These are phyloP conservation scores for Prosopis cineraria DNA, from an alignment of 306 rosid genomes.

Conservation along the genomic window DNA sequence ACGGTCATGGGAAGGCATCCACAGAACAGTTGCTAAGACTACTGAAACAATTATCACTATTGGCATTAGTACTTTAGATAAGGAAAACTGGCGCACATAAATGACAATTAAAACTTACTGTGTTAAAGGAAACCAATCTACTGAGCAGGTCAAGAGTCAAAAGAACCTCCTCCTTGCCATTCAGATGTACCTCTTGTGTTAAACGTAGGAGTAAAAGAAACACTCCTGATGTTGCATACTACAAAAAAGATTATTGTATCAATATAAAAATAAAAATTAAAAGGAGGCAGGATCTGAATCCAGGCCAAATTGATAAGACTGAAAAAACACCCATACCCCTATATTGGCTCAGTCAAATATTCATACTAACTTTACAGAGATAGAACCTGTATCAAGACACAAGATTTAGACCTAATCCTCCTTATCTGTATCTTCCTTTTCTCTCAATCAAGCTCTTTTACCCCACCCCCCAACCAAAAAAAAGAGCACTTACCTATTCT, in stretches of 20 bases:
- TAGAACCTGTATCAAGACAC: neutral
- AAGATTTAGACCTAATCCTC: neutral
- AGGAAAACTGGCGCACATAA: constrained; percentile 23
- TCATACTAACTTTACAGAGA: neutral
- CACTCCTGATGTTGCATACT: constrained; percentile 78
- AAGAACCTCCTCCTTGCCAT: constrained; percentile 63
- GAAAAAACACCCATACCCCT: neutral
- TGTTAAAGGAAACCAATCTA: constrained; percentile 77
- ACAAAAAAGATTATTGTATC: constrained; percentile 40
- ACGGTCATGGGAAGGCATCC: neutral
- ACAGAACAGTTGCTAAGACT: constrained; percentile 23
- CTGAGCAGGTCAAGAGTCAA: constrained; percentile 78
- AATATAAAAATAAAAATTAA: constrained; percentile 2
- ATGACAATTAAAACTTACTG: constrained; percentile 55
- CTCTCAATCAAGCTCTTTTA: neutral
- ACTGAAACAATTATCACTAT: constrained; percentile 11
- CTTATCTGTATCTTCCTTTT: neutral
- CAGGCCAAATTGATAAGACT: constrained; percentile 31
- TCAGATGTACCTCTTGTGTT: constrained; percentile 66
- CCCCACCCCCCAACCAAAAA: too few relatives aligned
- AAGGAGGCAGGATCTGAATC: neutral
- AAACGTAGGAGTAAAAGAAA: constrained; percentile 74
- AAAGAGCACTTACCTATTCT: neutral
- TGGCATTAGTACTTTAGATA: constrained; percentile 20
- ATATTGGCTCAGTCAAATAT: neutral